phyloP scores from a whole-genome alignment of 1,284 basidiomycete species.

The Bondarzewia mesenterica region DNA sequence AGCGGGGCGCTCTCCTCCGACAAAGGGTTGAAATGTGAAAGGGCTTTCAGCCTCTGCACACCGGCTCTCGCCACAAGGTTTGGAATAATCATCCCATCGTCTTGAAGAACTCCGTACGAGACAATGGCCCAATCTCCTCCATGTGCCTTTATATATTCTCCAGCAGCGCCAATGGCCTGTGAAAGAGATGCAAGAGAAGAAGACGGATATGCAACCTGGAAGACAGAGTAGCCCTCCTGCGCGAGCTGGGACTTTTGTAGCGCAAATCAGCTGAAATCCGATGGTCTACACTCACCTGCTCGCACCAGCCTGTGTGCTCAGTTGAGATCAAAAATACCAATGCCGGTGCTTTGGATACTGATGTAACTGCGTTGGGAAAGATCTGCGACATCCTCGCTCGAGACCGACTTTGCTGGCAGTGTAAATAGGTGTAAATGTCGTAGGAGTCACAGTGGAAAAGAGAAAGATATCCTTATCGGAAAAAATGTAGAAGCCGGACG shows the following conservation, averaged over 20 bases:
- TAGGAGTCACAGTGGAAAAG: too few species aligned
- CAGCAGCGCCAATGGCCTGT: slow-evolving; percentile 15
- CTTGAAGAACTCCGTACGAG: slow-evolving; percentile 28
- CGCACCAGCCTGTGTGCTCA: slow-evolving; percentile 25
- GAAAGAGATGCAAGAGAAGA: slow-evolving; percentile 12
- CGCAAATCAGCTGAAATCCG: slow-evolving; percentile 2
- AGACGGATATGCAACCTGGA: slow-evolving; percentile 25
- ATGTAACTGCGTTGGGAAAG: slow-evolving; percentile 12
- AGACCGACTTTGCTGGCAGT: too few species aligned
- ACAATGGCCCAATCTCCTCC: slow-evolving; percentile 27
- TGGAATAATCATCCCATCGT: slow-evolving; percentile 15
- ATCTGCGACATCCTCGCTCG: slow-evolving; percentile 11
- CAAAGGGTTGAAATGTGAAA: slow-evolving; percentile 30
- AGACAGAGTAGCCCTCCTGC: slow-evolving; percentile 35
- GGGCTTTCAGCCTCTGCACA: slow-evolving; percentile 21
- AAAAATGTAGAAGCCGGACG: too few species aligned
- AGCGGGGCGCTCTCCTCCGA: slow-evolving; percentile 20
- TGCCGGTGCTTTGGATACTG: slow-evolving; percentile 8
- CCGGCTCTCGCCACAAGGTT: slow-evolving; percentile 10
- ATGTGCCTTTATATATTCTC: slow-evolving; percentile 8
- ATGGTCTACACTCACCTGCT: slow-evolving; percentile 23
- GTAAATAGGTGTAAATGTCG: too few species aligned
- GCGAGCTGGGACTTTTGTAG: slow-evolving; percentile 23
- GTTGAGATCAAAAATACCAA: slow-evolving; percentile 13
- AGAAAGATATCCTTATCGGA: too few species aligned